phyloP scores from a whole-genome alignment of 257 asterid genomes.

The Ajuga chamaepitys region DNA sequence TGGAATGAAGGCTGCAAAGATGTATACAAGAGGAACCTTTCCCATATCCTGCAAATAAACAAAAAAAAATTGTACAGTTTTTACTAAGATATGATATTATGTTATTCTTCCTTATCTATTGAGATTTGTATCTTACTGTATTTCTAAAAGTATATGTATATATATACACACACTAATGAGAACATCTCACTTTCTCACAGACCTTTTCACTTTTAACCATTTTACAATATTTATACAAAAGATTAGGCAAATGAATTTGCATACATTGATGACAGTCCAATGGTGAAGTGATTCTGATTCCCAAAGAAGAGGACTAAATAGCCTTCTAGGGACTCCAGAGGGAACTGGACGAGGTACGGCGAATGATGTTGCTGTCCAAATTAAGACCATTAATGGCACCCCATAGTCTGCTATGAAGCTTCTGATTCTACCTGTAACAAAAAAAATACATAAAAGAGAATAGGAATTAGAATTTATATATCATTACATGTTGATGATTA shows the following conservation, averaged over 20 bases:
- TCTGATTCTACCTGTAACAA: conserved; percentile 26
- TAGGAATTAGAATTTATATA: no score
- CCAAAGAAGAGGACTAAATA: conserved; percentile 41
- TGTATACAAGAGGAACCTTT: conserved; percentile 33
- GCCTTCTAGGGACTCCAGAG: conserved; percentile 40
- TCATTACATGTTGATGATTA: neutral
- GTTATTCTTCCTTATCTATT: no score
- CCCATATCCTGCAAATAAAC: conserved; percentile 49
- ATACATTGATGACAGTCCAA: conserved; percentile 50
- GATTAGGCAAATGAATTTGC: neutral
- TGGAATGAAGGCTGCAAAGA: conserved; percentile 45
- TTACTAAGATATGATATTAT: no score
- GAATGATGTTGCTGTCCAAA: conserved; percentile 38
- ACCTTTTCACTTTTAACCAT: no score
- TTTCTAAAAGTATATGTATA: no score
- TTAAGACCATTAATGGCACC: conserved; percentile 42
- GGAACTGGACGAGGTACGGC: conserved; percentile 28
- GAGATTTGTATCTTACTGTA: no score
- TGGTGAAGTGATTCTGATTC: conserved; percentile 36
- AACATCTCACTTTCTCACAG: no score
- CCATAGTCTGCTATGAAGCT: conserved; percentile 56
- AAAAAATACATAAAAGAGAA: neutral
- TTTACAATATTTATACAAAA: no score
- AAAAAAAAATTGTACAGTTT: no score
- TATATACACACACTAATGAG: no score